Conservation (phyloP, 2,329 filamentous ascomycete genomes). For the Dothideomycetes sp. region DNA sequence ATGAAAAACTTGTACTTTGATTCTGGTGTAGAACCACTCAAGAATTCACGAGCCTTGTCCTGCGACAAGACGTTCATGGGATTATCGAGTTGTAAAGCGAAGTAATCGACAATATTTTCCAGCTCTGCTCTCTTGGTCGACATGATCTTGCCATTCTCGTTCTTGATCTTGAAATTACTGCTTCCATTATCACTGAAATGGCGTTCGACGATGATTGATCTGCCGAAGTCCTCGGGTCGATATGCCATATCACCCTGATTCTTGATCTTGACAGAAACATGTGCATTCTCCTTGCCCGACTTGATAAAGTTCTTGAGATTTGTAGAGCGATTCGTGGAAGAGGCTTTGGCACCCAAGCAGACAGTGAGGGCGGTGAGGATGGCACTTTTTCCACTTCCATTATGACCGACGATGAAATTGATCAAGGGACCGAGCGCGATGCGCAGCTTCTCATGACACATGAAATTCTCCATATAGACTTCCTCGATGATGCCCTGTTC, state of each 20-base stretch:
- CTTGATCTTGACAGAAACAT: slow-evolving; percentile 76
- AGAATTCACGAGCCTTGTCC: slow-evolving; percentile 86
- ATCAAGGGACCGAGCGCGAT: slow-evolving; percentile 86
- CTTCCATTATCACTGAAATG: slow-evolving; percentile 67
- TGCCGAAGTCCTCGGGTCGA: slow-evolving; percentile 70
- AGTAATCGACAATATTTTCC: slow-evolving; percentile 89
- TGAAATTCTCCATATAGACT: slow-evolving; percentile 85
- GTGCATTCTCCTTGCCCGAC: slow-evolving; percentile 65
- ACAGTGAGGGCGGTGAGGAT: slow-evolving; percentile 87
- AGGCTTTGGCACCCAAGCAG: slow-evolving; percentile 90
- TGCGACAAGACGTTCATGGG: slow-evolving; percentile 93
- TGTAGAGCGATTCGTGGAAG: slow-evolving; percentile 82
- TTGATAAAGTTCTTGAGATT: slow-evolving; percentile 88
- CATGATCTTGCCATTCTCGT: slow-evolving; percentile 56
- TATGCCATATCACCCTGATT: slow-evolving; percentile 82
- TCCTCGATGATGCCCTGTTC: slow-evolving; percentile 82
- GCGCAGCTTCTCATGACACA: slow-evolving; percentile 80
- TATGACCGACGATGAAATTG: slow-evolving; percentile 97
- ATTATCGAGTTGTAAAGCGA: slow-evolving; percentile 89
- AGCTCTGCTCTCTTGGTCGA: slow-evolving; percentile 80
- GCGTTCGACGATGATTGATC: slow-evolving; percentile 82
- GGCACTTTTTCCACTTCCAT: slow-evolving; percentile 95
- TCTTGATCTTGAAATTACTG: slow-evolving; percentile 83
- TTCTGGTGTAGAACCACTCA: slow-evolving; percentile 70
- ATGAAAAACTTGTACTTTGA: slow-evolving; percentile 97